Base-by-base conservation (phyloP, 2,329 filamentous ascomycete genomes). In the Xylariales sp. region DNA sequence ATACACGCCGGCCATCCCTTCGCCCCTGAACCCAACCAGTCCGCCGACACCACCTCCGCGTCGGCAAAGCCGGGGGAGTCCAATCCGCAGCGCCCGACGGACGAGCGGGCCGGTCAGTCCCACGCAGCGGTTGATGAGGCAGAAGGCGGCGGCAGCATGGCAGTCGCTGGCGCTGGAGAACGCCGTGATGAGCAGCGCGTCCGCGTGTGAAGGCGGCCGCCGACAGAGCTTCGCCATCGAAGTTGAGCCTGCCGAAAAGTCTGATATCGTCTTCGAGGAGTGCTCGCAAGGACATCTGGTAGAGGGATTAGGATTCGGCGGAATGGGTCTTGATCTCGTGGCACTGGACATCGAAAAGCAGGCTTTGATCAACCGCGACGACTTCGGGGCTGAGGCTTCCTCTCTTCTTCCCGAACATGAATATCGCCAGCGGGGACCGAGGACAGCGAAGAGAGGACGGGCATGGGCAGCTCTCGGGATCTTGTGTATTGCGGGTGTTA, bases 121-220 rank as follows among this genome's bases (percentile, higher is more conserved):
- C 16, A 62, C 65, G 1, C 58, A 70, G 48, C 56, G 55, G 21
- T 50, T 71, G 14, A 60, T 71, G 43, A 58, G 68, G 20, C 56
- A 62, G 42, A 70, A 69, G 47, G 69, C 65, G 2, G 65, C 62
- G 4, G 55, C 57, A 40, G 67, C 66, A 5, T 69, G 65, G 38
- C 16, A 21, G 21, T 40, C 38, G 7, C 19, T 40, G 15, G 28
- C 29, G 12, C 19, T 14, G n/a, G 27, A 27, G 19, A 31, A 19
- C 28, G 29, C 9, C 29, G 15, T 9, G 7, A 15, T 16, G 29
- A 14, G 25, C 10, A 27, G 22, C 38, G 11, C 11, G 21, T n/a
- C 7, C n/a, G 15, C 31, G 11, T 15, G 21, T 11, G 16, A 29
- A 9, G 25, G 20, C 24, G 16, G 16, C 15, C 16, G 24, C 15